Evolutionary conservation across 2,329 filamentous ascomycete species (phyloP).

Genomic region (Coleophoma cylindrospora): DNA sequence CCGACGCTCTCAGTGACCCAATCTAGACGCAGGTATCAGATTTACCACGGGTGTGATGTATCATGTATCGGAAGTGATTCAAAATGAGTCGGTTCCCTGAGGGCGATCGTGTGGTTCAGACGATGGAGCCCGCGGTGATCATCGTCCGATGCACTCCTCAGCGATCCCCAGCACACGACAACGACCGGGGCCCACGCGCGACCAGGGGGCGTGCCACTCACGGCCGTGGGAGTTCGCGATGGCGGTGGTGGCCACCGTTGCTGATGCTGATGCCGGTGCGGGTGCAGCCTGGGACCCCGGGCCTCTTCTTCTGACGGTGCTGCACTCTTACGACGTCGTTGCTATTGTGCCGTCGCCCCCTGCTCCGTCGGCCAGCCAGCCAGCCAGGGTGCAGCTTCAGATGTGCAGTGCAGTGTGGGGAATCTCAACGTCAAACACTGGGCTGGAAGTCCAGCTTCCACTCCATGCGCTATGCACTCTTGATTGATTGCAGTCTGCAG

Average conservation of each 20-base stretch:
- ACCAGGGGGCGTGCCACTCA: constrained; percentile 12
- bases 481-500: constrained; percentile 1
- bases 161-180: constrained; percentile 19
- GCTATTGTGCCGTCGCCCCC: not conserved
- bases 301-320: no score
- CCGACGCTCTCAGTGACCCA: not conserved
- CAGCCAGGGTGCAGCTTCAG: constrained; percentile 14
- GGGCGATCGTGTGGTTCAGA: constrained; percentile 22
- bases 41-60: not conserved
- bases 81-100: constrained; percentile 17
- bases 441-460: constrained; percentile 19
- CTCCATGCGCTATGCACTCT: constrained; percentile 26
- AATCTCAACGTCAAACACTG: constrained; percentile 28
- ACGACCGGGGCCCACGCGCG: constrained; percentile 3
- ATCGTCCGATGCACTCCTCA: constrained; percentile 9
- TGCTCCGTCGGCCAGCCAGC: not conserved
- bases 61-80: constrained; percentile 22
- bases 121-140: constrained; percentile 11
- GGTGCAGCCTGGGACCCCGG: no score
- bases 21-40: constrained; percentile 4
- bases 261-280: no score
- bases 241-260: no score
- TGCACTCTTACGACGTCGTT: no score
- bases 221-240: constrained; percentile 13
- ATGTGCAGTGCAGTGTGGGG: constrained; percentile 19